These are phyloP conservation scores for Clonostachys byssicola DNA, from an alignment of 2,329 filamentous ascomycete species.

Conservation along the genomic window DNA sequence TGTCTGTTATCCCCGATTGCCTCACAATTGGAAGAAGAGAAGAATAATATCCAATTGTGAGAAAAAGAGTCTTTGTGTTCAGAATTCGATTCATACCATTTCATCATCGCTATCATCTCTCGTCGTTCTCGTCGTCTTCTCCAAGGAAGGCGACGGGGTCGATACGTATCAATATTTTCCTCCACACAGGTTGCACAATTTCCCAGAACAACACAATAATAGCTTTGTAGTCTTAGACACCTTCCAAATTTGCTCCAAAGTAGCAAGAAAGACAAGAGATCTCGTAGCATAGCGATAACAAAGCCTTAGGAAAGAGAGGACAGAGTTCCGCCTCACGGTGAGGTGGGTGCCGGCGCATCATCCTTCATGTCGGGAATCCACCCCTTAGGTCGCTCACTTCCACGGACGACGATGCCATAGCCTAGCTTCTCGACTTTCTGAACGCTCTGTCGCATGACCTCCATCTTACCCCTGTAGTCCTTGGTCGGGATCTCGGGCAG, in stretches of 20 bases:
- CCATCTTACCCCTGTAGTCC: slow-evolving; percentile 73
- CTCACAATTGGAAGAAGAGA: no score
- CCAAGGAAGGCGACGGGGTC: neutral
- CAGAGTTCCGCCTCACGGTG: slow-evolving; percentile 11
- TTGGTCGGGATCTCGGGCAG: slow-evolving; percentile 55
- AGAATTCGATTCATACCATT: no score
- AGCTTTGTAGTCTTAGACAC: neutral
- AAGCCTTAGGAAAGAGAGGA: neutral
- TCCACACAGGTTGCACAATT: no score
- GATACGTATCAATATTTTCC: no score
- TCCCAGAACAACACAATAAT: neutral
- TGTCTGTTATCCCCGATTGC: no score
- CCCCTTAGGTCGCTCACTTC: slow-evolving; percentile 82
- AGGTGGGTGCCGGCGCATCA: slow-evolving; percentile 20
- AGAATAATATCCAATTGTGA: no score
- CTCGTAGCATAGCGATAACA: neutral
- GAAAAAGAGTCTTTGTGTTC: no score
- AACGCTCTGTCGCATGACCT: slow-evolving; percentile 82
- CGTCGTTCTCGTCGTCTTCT: neutral
- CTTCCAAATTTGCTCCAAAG: neutral
- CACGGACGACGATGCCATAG: slow-evolving; percentile 83
- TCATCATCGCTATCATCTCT: no score
- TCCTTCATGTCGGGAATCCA: slow-evolving; percentile 77
- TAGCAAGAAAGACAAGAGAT: neutral
- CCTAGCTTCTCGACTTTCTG: slow-evolving; percentile 89